phyloP scores from a whole-genome alignment of 73 alveolate species.

The Paramecium primaurelia region DNA sequence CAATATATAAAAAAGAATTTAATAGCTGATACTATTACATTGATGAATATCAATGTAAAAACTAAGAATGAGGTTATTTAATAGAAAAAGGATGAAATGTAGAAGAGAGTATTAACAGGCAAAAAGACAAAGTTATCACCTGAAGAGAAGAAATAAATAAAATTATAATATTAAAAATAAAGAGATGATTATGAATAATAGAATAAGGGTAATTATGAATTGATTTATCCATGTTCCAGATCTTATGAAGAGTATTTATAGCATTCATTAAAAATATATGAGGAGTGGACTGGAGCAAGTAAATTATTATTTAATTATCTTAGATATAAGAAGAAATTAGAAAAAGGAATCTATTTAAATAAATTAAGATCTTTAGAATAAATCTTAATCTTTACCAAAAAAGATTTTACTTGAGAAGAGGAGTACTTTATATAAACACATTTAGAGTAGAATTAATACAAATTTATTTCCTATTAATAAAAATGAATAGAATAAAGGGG shows the following conservation, averaged over 20 bases:
- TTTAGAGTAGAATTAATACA: neutral
- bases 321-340: slow-evolving; percentile 39
- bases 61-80: slow-evolving; percentile 59
- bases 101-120: slow-evolving; percentile 41
- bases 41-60: slow-evolving; percentile 64
- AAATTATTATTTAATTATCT: neutral
- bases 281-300: slow-evolving; percentile 63
- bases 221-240: slow-evolving; percentile 33
- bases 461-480: neutral
- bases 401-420: neutral
- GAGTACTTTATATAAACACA: neutral
- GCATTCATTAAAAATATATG: slow-evolving; percentile 39
- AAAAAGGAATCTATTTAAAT: neutral
- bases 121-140: neutral
- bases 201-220: slow-evolving; percentile 47
- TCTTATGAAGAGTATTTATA: slow-evolving; percentile 49
- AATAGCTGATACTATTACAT: slow-evolving; percentile 65
- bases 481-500: neutral
- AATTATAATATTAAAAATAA: slow-evolving; percentile 5
- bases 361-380: neutral
- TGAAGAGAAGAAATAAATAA: neutral
- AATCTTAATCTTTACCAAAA: neutral
- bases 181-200: slow-evolving; percentile 47
- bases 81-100: slow-evolving; percentile 33
- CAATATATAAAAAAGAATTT: slow-evolving; percentile 70